Conservation (phyloP, 2,329 filamentous ascomycete genomes). For the Rhytidhysteron rufulum region DNA sequence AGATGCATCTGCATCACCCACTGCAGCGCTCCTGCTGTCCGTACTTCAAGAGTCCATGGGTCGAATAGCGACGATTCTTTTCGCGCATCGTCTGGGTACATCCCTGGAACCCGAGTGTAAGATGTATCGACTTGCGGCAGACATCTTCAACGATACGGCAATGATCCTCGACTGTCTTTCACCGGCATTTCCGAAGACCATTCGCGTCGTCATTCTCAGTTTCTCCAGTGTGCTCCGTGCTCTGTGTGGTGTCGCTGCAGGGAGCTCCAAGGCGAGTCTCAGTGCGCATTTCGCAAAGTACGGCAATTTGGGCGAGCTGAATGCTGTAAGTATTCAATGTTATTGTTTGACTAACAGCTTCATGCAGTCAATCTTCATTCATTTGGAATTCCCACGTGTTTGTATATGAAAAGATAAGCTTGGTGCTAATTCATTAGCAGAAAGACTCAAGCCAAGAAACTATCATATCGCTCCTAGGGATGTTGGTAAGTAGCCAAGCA, state of each 20-base stretch:
- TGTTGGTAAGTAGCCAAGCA: slow-evolving; percentile 55
- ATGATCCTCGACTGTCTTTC: slow-evolving; percentile 83
- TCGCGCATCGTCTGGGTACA: slow-evolving; percentile 77
- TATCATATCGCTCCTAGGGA: slow-evolving; percentile 80
- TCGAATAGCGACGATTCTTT: slow-evolving; percentile 77
- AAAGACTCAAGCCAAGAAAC: slow-evolving; percentile 96
- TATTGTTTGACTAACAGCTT: slow-evolving; percentile 5
- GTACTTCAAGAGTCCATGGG: slow-evolving; percentile 80
- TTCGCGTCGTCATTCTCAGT: slow-evolving; percentile 56
- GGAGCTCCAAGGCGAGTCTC: slow-evolving; percentile 83
- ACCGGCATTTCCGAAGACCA: slow-evolving; percentile 62
- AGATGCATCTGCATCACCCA: slow-evolving; percentile 73
- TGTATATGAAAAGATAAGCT: slow-evolving; percentile 11
- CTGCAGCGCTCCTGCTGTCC: slow-evolving; percentile 74
- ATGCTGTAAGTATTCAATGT: slow-evolving; percentile 57
- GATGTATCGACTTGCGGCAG: slow-evolving; percentile 79
- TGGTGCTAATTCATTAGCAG: slow-evolving; percentile 29
- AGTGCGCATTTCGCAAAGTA: slow-evolving; percentile 86
- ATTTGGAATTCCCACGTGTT: slow-evolving; percentile 10
- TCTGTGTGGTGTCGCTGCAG: slow-evolving; percentile 85
- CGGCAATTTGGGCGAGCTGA: slow-evolving; percentile 87
- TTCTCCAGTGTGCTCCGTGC: slow-evolving; percentile 59
- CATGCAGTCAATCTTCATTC: slow-evolving; percentile 27
- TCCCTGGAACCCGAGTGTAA: slow-evolving; percentile 89
- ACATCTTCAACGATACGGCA: slow-evolving; percentile 82